These are phyloP conservation scores for Chionographis japonica DNA, from an alignment of 106 monocot genomes.

Conservation along the genomic window DNA sequence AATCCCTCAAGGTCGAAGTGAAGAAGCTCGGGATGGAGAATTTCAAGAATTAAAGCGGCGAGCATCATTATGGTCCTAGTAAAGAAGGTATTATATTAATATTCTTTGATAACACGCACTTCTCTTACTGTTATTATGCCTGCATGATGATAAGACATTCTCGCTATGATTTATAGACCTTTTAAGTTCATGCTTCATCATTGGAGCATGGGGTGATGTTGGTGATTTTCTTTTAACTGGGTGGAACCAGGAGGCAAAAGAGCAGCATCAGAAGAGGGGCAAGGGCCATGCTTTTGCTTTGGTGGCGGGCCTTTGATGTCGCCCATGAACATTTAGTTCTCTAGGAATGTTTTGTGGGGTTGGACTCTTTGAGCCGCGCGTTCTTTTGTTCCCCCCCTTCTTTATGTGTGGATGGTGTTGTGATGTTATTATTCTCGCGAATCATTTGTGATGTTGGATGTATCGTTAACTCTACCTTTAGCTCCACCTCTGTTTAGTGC, in stretches of 20 bases:
- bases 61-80: not conserved
- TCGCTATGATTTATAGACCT: no score
- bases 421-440: constrained; percentile 14
- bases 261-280: not conserved
- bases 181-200: not conserved
- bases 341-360: not conserved
- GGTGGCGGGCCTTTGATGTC: constrained; percentile 7
- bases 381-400: not conserved
- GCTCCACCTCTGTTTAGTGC: constrained; percentile 5
- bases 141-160: not conserved
- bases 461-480: constrained; percentile 6
- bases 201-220: constrained; percentile 1
- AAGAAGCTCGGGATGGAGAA: constrained; percentile 60
- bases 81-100: not conserved
- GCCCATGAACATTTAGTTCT: constrained; percentile 1
- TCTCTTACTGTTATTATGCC: no score
- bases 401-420: not conserved
- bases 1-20: constrained; percentile 67
- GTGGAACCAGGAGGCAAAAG: not conserved
- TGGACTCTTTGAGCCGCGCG: not conserved
- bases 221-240: constrained; percentile 1
- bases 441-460: constrained; percentile 7
- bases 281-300: constrained; percentile 10
- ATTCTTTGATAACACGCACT: no score
- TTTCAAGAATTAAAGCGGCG: constrained; percentile 11